These are phyloP conservation scores for Saturnispora serradocipensis DNA, from an alignment of 805 yeast species.

Conservation along the genomic window DNA sequence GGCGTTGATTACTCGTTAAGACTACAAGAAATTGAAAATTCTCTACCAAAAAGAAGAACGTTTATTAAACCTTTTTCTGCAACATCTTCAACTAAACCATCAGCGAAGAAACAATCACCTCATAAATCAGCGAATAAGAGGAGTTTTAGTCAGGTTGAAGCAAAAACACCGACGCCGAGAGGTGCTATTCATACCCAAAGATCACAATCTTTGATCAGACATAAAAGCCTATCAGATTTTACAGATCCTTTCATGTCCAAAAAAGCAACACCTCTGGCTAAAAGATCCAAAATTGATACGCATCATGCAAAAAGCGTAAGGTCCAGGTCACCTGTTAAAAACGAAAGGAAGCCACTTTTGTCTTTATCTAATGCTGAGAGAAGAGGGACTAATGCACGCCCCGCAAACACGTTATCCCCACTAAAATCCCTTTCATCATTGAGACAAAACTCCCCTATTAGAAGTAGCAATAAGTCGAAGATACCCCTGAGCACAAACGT, in stretches of 20 bases:
- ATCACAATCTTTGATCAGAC: constrained; percentile 1
- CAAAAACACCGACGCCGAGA: constrained; percentile 2
- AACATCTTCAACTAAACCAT: constrained; percentile 2
- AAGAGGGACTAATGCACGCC: not conserved
- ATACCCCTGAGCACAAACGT: not conserved
- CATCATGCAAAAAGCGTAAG: not conserved
- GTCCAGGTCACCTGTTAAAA: not conserved
- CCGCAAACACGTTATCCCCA: not conserved
- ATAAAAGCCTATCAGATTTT: not conserved
- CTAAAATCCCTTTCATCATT: not conserved
- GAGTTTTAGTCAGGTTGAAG: not conserved
- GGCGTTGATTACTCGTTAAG: constrained; percentile 39
- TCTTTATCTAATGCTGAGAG: not conserved
- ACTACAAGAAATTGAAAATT: constrained; percentile 18
- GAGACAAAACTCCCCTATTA: not conserved
- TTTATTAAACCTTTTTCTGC: constrained; percentile 2
- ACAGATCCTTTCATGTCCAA: constrained; percentile 5
- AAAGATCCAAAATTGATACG: not conserved
- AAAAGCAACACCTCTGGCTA: not conserved
- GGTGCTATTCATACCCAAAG: not conserved
- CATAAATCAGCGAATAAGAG: not conserved
- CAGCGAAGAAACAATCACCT: not conserved
- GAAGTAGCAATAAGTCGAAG: not conserved
- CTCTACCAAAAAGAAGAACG: constrained; percentile 9
- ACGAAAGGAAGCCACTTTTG: not conserved